A percentile compares a stretch with the other conserved stretches of the same genome.
Evolutionary conservation across 495 filamentous ascomycete genomes (phyloP).

Genomic region (Bryoglossum gracile): DNA sequence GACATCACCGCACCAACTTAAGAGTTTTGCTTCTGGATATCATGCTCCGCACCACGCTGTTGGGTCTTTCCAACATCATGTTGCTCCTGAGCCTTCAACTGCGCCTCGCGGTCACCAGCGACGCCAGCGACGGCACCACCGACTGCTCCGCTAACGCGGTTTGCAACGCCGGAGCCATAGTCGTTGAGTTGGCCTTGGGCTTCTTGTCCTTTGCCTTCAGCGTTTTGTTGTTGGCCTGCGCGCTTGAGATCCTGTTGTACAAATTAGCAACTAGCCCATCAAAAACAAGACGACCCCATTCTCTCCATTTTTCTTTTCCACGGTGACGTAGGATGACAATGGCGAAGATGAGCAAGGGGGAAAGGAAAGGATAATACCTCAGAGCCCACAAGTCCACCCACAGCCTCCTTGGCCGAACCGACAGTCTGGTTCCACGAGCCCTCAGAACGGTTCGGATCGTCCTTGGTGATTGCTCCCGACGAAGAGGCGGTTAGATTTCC

Average conservation of each 20-base stretch:
- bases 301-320: no score
- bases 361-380: conserved; percentile 40
- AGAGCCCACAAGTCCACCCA: conserved; percentile 69
- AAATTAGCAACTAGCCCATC: not conserved
- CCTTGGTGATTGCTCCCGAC: conserved; percentile 62
- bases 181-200: conserved; percentile 79
- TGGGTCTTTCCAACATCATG: conserved; percentile 83
- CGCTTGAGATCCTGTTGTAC: conserved; percentile 51
- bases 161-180: conserved; percentile 57
- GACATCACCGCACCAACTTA: conserved; percentile 8
- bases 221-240: conserved; percentile 70
- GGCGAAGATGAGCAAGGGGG: not conserved
- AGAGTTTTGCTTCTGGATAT: conserved; percentile 63
- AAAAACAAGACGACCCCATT: no score
- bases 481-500: conserved; percentile 61
- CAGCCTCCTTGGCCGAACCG: conserved; percentile 74
- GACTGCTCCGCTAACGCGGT: conserved; percentile 66
- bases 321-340: no score
- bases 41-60: conserved; percentile 77
- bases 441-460: conserved; percentile 61
- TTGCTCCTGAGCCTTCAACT: conserved; percentile 53
- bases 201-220: conserved; percentile 71
- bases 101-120: conserved; percentile 58
- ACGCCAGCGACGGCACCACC: conserved; percentile 62
- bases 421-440: conserved; percentile 84